Base-by-base conservation (phyloP, 2,329 filamentous ascomycete genomes). In the Neoarthrinium moseri region DNA sequence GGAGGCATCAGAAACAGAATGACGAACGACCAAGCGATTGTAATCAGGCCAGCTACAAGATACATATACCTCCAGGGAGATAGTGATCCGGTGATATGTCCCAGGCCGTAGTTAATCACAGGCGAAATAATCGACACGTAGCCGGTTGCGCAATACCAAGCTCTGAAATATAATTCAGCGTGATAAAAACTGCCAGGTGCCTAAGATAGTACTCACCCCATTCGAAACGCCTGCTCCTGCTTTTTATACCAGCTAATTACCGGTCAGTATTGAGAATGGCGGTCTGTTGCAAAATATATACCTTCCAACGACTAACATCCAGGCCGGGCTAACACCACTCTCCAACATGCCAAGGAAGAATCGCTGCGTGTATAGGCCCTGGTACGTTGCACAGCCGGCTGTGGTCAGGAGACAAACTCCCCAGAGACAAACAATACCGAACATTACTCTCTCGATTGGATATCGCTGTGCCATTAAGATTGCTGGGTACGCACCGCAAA, bases 331-430 rank as follows among this genome's bases (percentile, higher is more conserved):
- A 18, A 60, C 59, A 38, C 53, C 62, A 13, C 51, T 59, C 48
- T 70, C 68, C 17, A 68, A 59, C 4, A 66, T 46, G 3, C 66
- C 68, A 3, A 70, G 54, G 29, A 69, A 62, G 53, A 71, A 70
- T 0, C 68, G 51, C 4, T 62, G 62, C 0, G 55, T 57, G 29
- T 67, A 59, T 26, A 70, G 57, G 0, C 63, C 65, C 1, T 51
- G 51, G 39, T 60, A 65, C 6, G 57, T 58, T 10, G 48, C 56
- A 41, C 62, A 69, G 4, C 60, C 64, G 8, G 62, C 57, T 0
- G 64, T 66, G 3, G 56, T 57, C 11, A 65, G 49, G 3, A 67
- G 55, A 6, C 66, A 55, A 6, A 55, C 34, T 0, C 60, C 61
- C 65, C 65, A 68, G 6, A 58, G 49, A 3, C 65, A 45, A 29